Evolutionary conservation across 257 asterid genomes (phyloP).

Genomic region (Solanum tarijense): DNA sequence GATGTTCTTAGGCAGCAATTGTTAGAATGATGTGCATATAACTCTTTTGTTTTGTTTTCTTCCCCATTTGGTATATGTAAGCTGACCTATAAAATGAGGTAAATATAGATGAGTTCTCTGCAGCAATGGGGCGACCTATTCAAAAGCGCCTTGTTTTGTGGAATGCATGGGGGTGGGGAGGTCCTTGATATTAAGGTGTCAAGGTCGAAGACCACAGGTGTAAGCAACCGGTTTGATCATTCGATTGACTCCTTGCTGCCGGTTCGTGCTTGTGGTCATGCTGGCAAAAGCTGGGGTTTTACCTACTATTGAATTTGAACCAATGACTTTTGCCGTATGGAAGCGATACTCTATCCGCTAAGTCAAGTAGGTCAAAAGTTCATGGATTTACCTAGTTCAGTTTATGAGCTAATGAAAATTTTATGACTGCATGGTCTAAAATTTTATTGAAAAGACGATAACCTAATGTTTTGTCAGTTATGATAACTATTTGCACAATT

Average conservation of each 20-base stretch:
- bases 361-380: too few species aligned
- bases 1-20: background rate
- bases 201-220: background rate
- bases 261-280: too few species aligned
- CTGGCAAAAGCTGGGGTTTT: too few species aligned
- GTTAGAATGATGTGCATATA: background rate
- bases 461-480: background rate
- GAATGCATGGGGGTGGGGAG: too few species aligned
- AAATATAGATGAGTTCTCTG: background rate
- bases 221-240: background rate
- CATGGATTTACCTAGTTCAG: background rate
- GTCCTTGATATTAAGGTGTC: background rate
- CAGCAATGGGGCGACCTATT: background rate
- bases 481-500: background rate
- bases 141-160: too few species aligned
- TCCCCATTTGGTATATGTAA: background rate
- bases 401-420: background rate
- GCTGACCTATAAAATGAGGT: background rate
- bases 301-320: too few species aligned
- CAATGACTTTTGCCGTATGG: too few species aligned
- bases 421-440: background rate
- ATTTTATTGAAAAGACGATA: background rate
- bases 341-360: too few species aligned
- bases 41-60: background rate
- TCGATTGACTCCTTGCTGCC: background rate